Conservation (phyloP, 164 flowering plant species). For the Piper betle region DNA sequence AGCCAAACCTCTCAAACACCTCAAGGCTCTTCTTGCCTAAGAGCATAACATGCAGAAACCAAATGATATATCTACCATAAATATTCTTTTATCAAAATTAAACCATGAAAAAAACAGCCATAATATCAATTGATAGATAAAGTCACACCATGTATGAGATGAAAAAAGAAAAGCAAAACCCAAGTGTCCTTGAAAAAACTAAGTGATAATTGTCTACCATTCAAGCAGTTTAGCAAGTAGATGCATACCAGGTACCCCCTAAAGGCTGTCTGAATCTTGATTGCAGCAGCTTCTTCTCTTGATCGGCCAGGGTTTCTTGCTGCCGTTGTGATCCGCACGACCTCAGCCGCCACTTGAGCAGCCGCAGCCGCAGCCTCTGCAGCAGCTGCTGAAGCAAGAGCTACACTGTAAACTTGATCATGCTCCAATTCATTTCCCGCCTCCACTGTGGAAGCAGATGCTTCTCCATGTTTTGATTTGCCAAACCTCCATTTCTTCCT, state of each 20-base stretch:
- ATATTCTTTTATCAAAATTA: no score
- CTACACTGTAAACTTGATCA: constrained; percentile 65
- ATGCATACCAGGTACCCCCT: constrained; percentile 59
- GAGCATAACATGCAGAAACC: neutral
- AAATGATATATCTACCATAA: neutral
- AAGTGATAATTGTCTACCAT: no score
- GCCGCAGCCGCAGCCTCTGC: constrained; percentile 2
- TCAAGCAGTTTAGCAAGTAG: no score
- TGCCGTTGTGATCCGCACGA: constrained; percentile 37
- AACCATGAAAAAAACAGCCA: no score
- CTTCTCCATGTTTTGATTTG: constrained; percentile 1
- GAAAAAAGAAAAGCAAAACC: no score
- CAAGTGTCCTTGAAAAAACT: no score
- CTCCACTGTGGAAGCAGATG: constrained; percentile 9
- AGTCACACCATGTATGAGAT: no score
- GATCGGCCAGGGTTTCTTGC: constrained; percentile 45
- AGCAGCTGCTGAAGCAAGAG: constrained; percentile 45
- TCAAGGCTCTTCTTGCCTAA: constrained; percentile 74
- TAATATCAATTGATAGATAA: no score
- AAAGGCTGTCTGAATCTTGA: constrained; percentile 74
- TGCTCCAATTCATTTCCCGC: constrained; percentile 34
- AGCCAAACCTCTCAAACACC: constrained; percentile 62
- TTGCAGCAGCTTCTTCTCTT: constrained; percentile 63
- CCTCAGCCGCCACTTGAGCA: constrained; percentile 63
- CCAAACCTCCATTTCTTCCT: no score